Conservation (phyloP, 148 eudicot species). For the Fagopyrum tataricum region DNA sequence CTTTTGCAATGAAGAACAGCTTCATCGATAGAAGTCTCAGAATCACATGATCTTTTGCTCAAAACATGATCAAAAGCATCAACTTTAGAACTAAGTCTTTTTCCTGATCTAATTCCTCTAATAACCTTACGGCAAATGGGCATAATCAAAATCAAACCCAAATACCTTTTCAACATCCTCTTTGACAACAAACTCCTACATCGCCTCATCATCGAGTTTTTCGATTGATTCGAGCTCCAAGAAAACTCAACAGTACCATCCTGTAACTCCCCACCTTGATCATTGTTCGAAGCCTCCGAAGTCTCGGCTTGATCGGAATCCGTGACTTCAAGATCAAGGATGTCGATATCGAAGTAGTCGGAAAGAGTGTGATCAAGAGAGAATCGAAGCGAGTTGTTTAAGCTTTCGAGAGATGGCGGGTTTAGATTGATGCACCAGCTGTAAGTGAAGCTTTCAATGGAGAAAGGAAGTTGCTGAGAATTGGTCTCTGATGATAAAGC, state of each 20-base stretch:
- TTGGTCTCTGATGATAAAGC: constrained; percentile 27
- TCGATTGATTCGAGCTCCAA: constrained; percentile 5
- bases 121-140: constrained; percentile 42
- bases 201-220: constrained; percentile 25
- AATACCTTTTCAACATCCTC: constrained; percentile 43
- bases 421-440: constrained; percentile 70
- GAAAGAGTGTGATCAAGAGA: constrained; percentile 38
- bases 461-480: constrained; percentile 25
- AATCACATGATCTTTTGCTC: constrained; percentile 52
- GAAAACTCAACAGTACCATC: constrained; percentile 25
- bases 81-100: constrained; percentile 37
- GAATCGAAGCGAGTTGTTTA: constrained; percentile 46
- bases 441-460: constrained; percentile 78
- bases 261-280: constrained; percentile 21
- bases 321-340: constrained; percentile 27
- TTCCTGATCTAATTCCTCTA: constrained; percentile 32
- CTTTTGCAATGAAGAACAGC: constrained; percentile 94
- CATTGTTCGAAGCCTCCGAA: not conserved
- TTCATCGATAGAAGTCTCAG: constrained; percentile 79
- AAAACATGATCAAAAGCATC: constrained; percentile 1
- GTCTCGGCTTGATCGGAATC: constrained; percentile 16
- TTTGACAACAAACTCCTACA: constrained; percentile 47
- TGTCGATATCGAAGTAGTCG: constrained; percentile 46
- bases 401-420: constrained; percentile 50
- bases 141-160: constrained; percentile 29